A percentile compares a stretch with the other conserved stretches of the same genome.
Conservation (phyloP, 1,284 basidiomycete species). For the Boletus smithii region DNA sequence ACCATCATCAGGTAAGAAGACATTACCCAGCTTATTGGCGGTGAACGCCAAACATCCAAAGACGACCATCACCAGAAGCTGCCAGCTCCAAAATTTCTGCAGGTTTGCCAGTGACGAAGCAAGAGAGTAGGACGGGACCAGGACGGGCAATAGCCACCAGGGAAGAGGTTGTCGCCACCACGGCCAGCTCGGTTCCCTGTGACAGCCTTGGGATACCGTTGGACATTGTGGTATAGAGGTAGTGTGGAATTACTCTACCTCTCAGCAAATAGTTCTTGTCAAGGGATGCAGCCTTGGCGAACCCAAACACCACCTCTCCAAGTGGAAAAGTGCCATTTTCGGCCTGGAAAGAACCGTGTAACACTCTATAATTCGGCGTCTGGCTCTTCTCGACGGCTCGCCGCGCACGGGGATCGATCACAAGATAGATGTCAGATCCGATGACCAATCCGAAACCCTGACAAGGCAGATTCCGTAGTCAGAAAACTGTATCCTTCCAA, state of each 20-base stretch:
- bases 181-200: slow-evolving; percentile 65
- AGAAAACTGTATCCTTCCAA: not conserved
- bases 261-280: slow-evolving; percentile 47
- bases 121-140: slow-evolving; percentile 78
- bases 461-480: slow-evolving; percentile 1
- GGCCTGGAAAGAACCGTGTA: slow-evolving; percentile 61
- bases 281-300: slow-evolving; percentile 45
- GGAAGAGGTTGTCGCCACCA: slow-evolving; percentile 77
- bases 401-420: slow-evolving; percentile 69
- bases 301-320: slow-evolving; percentile 61
- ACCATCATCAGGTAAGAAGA: slow-evolving; percentile 47
- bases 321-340: slow-evolving; percentile 50
- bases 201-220: slow-evolving; percentile 52
- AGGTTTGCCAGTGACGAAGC: slow-evolving; percentile 77
- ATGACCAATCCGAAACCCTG: slow-evolving; percentile 84
- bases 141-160: slow-evolving; percentile 71
- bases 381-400: slow-evolving; percentile 44
- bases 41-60: slow-evolving; percentile 77
- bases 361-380: slow-evolving; percentile 43
- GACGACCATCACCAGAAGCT: slow-evolving; percentile 74
- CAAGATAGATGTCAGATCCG: slow-evolving; percentile 80
- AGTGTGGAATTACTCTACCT: slow-evolving; percentile 37
- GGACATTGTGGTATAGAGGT: not conserved
- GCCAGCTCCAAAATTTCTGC: slow-evolving; percentile 64
- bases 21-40: slow-evolving; percentile 58